Conservation (phyloP, 2,329 filamentous ascomycete species). For the Trichoderma koningiopsis region DNA sequence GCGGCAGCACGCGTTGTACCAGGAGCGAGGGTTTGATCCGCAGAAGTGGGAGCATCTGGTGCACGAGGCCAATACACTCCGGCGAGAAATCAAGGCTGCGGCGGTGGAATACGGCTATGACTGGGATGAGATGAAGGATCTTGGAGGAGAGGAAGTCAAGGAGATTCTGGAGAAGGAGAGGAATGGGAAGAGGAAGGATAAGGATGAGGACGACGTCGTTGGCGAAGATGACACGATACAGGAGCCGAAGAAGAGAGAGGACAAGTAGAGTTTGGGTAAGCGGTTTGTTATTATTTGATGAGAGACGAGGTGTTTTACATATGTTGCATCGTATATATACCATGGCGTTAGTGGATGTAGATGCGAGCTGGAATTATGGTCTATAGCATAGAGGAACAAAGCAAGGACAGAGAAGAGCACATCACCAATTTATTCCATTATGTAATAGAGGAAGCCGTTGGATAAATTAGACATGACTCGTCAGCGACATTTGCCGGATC, state of each 20-base stretch:
- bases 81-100: conserved; percentile 77
- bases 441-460: too few species aligned
- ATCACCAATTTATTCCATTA: neutral
- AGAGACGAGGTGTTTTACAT: neutral
- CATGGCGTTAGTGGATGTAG: conserved; percentile 30
- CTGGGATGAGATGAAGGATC: conserved; percentile 78
- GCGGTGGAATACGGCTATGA: conserved; percentile 88
- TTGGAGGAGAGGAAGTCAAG: conserved; percentile 67
- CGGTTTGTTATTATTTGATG: neutral
- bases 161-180: conserved; percentile 58
- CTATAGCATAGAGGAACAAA: neutral
- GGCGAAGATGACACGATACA: conserved; percentile 42
- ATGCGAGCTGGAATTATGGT: neutral
- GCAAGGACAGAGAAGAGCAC: neutral
- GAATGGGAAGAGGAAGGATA: conserved; percentile 40
- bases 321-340: neutral
- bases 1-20: conserved; percentile 76
- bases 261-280: neutral
- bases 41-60: conserved; percentile 76
- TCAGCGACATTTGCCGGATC: conserved; percentile 36
- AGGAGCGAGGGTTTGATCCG: conserved; percentile 73
- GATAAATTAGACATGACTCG: neutral
- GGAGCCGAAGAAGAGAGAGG: conserved; percentile 39
- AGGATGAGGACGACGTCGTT: conserved; percentile 42
- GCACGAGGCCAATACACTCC: conserved; percentile 75